phyloP scores from a whole-genome alignment of 2,329 filamentous ascomycete species.

The Neospermospora avenae region DNA sequence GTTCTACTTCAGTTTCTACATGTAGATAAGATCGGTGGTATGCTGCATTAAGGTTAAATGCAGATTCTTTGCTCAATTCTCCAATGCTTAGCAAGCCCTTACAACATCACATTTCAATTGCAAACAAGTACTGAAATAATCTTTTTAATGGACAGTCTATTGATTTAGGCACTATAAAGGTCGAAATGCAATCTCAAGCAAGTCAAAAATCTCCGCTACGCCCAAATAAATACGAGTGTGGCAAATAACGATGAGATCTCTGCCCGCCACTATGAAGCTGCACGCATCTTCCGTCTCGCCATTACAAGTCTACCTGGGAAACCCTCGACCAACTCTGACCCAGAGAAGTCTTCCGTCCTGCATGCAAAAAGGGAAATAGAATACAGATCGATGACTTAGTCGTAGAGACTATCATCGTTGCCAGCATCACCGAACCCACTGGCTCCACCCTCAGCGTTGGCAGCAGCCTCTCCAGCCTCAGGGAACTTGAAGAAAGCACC shows the following conservation, averaged over 20 bases:
- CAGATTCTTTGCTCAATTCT: too few species aligned
- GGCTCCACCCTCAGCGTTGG: conserved; percentile 61
- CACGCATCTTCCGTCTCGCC: background rate
- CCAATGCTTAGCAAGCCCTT: too few species aligned
- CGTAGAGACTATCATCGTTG: conserved; percentile 95
- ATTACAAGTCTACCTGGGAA: conserved; percentile 7
- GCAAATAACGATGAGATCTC: conserved; percentile 4
- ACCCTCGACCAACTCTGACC: background rate
- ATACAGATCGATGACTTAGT: conserved; percentile 55
- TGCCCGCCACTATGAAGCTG: background rate
- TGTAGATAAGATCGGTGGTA: too few species aligned
- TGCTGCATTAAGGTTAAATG: too few species aligned
- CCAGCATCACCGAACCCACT: conserved; percentile 77
- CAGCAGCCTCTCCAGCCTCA: conserved; percentile 57
- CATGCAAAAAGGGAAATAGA: conserved; percentile 23
- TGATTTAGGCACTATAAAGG: conserved; percentile 9
- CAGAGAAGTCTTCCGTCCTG: background rate
- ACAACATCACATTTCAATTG: background rate
- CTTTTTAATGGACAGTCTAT: conserved; percentile 27
- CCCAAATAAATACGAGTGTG: background rate
- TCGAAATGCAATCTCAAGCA: conserved; percentile 4
- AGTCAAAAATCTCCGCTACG: background rate
- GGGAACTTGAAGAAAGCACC: conserved; percentile 99
- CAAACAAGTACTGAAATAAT: background rate
- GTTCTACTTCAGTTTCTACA: too few species aligned